Base-by-base conservation (phyloP, 768 basidiomycete species). In the Hortiboletus flavorubellus region DNA sequence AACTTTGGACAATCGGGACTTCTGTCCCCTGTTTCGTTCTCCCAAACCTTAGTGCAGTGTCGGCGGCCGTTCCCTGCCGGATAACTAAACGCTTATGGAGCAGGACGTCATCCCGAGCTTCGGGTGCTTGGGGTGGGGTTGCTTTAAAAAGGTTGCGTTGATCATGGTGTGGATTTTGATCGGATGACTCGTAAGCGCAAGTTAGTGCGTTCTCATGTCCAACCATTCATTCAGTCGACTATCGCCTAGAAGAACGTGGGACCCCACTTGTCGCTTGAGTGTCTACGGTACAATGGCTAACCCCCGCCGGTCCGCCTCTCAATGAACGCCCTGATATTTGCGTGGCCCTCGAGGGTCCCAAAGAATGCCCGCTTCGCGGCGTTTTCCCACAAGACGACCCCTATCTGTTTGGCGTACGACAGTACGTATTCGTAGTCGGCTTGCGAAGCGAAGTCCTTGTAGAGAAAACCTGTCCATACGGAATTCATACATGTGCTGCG, bases 371-470 rank as follows among this genome's bases (percentile, higher is more conserved):
- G 80, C 65, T 85, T 85, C 26, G 76, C 65, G 23, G 80, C 56
- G 67, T 80, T 91, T 72, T 94, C 91, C 91, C 92, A 93, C 45
- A 95, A 58, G 14, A 95, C 86, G 34, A 91, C 86, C 55, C 81
- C 85, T 38, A 95, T 74, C 70, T 93, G 83, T 65, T 81, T 85
- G 35, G 94, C 93, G 60, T 97, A 95, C 59, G 87, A 81, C 35
- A 90, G 75, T 8, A 94, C 92, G 58, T 89, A 84, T 58, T 92
- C 87, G 69, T 92, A 96, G 73, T 96, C 93, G 29, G 85, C 86
- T 67, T 86, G 83, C 16, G 92, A 90, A 26, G 87, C 82, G 69
- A 97, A 97, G 45, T 85, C 84, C 40, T 84, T 93, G 73, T 95
- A 97, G 39, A 97, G 81, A 68, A 86, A 93, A 38, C 92, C 93